phyloP scores from a whole-genome alignment of 257 asterid genomes.

The Solanum infundibuliforme region DNA sequence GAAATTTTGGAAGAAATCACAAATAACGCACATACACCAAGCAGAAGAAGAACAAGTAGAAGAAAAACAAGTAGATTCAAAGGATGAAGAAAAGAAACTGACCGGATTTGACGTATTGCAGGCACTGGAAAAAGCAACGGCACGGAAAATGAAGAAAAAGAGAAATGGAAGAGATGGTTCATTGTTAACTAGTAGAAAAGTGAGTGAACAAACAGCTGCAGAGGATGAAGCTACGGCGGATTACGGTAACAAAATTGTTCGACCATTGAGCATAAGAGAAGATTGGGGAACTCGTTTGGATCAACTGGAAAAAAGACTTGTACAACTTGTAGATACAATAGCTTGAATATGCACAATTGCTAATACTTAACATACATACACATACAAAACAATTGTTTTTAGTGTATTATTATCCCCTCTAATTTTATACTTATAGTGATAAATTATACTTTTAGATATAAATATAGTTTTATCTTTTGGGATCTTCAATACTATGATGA shows the following conservation, averaged over 20 bases:
- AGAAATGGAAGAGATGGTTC: neutral
- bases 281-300: conserved; percentile 44
- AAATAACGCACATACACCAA: neutral
- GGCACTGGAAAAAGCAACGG: conserved; percentile 40
- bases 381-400: neutral
- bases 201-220: neutral
- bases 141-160: conserved; percentile 15
- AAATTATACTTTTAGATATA: neutral
- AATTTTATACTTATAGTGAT: no score
- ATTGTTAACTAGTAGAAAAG: neutral
- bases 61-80: neutral
- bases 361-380: neutral
- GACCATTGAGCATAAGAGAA: conserved; percentile 22
- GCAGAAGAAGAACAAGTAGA: neutral
- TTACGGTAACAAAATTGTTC: neutral
- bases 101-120: conserved; percentile 45
- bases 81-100: conserved; percentile 3
- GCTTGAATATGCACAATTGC: neutral
- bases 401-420: neutral
- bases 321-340: conserved; percentile 9
- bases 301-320: conserved; percentile 32
- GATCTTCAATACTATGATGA: neutral
- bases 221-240: neutral
- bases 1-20: neutral
- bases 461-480: no score